Evolutionary conservation across 164 flowering plant species (phyloP), one percentile per base, ranked within the genome.

Genomic region (Euptelea pleiosperma): DNA sequence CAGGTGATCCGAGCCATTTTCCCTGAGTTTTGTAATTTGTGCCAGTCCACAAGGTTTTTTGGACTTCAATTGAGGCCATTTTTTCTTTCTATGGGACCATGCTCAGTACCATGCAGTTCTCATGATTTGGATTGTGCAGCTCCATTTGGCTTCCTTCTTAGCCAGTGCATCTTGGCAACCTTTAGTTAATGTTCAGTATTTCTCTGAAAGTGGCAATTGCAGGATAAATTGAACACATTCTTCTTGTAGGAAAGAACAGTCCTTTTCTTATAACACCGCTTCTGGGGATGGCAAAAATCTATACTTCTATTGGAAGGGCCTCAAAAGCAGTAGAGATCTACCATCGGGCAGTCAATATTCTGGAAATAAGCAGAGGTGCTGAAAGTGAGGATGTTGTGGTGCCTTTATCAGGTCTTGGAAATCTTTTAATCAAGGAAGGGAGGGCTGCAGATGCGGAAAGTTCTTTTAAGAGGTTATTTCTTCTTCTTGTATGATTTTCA

Each of bases 351-450:
- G 64, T 92, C 62, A 52, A n/a, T 41, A 73, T 89, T 39, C 57
- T 87, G 69, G 96, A 92, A 71, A 63, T 55, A 14, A 73, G 66
- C 43, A 74, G 74, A 74, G 96, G 96, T 16, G 52, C 52, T 66
- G 87, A 79, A 40, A 77, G 78, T 62, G 80, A 76, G 70, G 93
- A 87, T 59, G 62, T 89, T 69, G 78, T 82, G 48, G 56, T 87
- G 21, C 96, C 96, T 67, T 70, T 89, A 67, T 67, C 66, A 68
- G 74, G 77, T 59, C 84, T 89, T 60, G 98, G 96, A 19, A 84
- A 86, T 77, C 84, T 92, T 65, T 67, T 89, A 35, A 58, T 87
- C 10, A 69, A 66, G 65, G 83, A 84, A 75, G 86, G 86, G 51
- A 82, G 54, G 65, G 73, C 82, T 42, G 47, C 62, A 33, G 94